Evolutionary conservation across 2,329 filamentous ascomycete species (phyloP), one percentile per base, ranked within the genome.

Genomic region (Neopestalotiopsis clavispora): DNA sequence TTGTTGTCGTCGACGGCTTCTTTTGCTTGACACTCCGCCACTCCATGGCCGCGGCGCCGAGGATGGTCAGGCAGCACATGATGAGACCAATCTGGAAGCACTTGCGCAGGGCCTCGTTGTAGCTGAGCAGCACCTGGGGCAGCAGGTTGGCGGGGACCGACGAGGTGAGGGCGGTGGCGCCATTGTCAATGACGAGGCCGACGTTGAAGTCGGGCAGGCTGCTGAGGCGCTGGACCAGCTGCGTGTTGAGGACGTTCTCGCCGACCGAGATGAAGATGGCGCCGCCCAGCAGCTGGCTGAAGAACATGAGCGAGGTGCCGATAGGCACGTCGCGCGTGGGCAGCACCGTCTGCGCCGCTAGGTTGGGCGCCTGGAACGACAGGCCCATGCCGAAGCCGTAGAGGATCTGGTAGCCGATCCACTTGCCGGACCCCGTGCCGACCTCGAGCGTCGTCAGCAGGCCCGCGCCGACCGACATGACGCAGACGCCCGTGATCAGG

Each of bases 41-140:
- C 80, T 92, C 87, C 72, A 92, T 85, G 6, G 81, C 79, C 0
- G 84, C 73, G 0, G 85, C 83, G 0, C 88, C 90, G 7, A 91
- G 49, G 14, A 91, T 81, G 4, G 84, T 85, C 9, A 90, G 68
- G 7, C 81, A 81, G 0, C 84, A 82, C 74, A 90, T 80, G 1
- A 86, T 85, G 7, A 91, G 80, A 1, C 84, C 85, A 9, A 92
- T 87, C 70, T 88, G 86, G 75, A 91, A 93, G 0, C 86, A 85
- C 69, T 85, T 79, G 1, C 84, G 84, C 49, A 94, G 78, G 0
- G 90, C 83, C 30, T 82, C 76, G 75, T 92, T 93, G 80, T 94
- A 94, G 0, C 84, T 89, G 0, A 67, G 20, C 49, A 83, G 69
- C 13, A 74, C 75, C 1, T 66, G 56, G 4, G 68, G 74, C 28